Conservation (phyloP, 2,329 filamentous ascomycete genomes). For the Hortaea werneckii region DNA sequence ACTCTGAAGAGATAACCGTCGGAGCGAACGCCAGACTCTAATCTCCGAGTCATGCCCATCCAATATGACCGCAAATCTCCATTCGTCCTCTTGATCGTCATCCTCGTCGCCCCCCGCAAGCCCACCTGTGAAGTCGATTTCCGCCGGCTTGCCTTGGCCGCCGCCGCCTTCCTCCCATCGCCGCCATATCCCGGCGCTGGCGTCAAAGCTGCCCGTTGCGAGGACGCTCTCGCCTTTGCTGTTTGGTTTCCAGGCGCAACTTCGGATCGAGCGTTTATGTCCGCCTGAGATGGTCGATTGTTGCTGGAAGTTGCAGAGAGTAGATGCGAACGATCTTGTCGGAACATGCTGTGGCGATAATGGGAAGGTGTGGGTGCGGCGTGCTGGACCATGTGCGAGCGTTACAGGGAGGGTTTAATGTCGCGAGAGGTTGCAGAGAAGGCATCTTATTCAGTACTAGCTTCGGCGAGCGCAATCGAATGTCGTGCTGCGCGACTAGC, state of each 20-base stretch:
- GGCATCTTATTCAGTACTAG: no score
- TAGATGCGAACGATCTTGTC: slow-evolving; percentile 83
- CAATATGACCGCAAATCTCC: slow-evolving; percentile 83
- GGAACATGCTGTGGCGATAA: slow-evolving; percentile 79
- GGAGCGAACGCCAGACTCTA: slow-evolving; percentile 63
- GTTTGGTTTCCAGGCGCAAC: slow-evolving; percentile 74
- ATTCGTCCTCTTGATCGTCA: slow-evolving; percentile 59
- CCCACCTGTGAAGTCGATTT: slow-evolving; percentile 26
- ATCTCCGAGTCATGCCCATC: slow-evolving; percentile 95
- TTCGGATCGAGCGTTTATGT: slow-evolving; percentile 81
- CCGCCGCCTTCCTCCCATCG: slow-evolving; percentile 56
- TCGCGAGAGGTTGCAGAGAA: slow-evolving; percentile 37
- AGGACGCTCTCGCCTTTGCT: slow-evolving; percentile 60
- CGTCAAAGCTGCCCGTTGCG: slow-evolving; percentile 88
- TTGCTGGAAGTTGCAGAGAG: slow-evolving; percentile 70
- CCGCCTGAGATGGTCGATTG: slow-evolving; percentile 75
- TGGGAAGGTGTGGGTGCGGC: slow-evolving; percentile 76
- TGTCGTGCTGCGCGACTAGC: no score
- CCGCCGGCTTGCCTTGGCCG: slow-evolving; percentile 11
- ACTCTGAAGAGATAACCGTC: no score
- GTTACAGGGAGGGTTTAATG: slow-evolving; percentile 42
- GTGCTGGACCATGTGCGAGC: slow-evolving; percentile 73
- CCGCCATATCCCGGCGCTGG: slow-evolving; percentile 61
- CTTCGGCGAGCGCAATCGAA: no score
- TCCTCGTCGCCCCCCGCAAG: slow-evolving; percentile 21